Base-by-base conservation (phyloP, 805 yeast genomes). In the Lipomyces yamadae region DNA sequence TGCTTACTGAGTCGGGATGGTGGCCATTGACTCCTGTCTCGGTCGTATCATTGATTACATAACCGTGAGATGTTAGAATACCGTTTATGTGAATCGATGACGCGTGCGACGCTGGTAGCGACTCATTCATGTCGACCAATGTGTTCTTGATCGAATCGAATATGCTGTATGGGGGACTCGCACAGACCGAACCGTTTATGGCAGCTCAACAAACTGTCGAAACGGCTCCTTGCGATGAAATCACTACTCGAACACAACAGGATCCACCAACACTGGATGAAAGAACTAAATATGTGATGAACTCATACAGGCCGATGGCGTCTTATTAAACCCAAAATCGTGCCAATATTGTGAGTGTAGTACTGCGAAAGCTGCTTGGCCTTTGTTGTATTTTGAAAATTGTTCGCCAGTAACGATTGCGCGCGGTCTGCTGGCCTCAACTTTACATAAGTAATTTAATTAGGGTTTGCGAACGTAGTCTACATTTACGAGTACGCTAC, bases 21-120 rank as follows among this genome's bases (percentile, higher is more conserved):
- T 39, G 50, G 18, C 62, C 62, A 34, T 63, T 54, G 11, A 39
- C 59, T 10, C 42, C 13, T 32, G 39, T 56, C 45, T 52, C 56
- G 11, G 18, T 45, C 18, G 42, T 56, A 29, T 61, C 62, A 53
- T 57, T 64, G 48, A 64, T 52, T n/a, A 67, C 68, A 56, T 67
- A 67, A 15, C 70, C 70, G 48, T 67, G 70, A 13, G 68, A 55
- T 29, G 70, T 67, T 57, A 67, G 55, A 8, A 64, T 50, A 39
- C 70, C 70, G 50, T 67, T 61, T 34, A 67, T 67, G 55, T 67
- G 70, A 10, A 62, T 68, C 24, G 67, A 64, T 6, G 67, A 64
- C 4, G 66, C 8, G 30, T 63, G 65, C 32, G 64, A n/a, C 13
- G 15, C 24, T 18, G 54, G 37, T 34, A 32, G 30, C 45, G 56